Conservation (phyloP, 2,329 filamentous ascomycete species). For the Cladosporium sp. region DNA sequence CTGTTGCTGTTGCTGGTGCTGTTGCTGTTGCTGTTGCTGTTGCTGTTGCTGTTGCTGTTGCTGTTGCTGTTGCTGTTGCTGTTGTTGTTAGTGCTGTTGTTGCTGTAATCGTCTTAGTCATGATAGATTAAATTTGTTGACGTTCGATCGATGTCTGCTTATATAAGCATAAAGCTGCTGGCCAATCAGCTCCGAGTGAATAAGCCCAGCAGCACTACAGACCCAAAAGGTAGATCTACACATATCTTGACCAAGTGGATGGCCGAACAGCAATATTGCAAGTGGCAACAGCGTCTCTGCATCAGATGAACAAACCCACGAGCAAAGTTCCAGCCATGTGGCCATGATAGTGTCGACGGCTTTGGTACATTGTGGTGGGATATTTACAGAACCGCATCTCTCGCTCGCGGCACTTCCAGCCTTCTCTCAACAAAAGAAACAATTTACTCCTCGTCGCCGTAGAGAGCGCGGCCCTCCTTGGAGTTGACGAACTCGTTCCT, state of each 20-base stretch:
- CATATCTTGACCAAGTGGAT: background rate
- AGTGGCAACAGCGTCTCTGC: background rate
- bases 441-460: constrained; percentile 45
- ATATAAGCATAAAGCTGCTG: background rate
- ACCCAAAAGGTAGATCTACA: background rate
- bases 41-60: too few relatives aligned
- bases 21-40: too few relatives aligned
- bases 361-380: constrained; percentile 13
- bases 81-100: too few relatives aligned
- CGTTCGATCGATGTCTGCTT: background rate
- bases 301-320: background rate
- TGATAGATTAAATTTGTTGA: background rate
- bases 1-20: too few relatives aligned
- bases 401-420: constrained; percentile 13
- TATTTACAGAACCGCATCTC: constrained; percentile 14
- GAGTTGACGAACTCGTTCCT: constrained; percentile 83
- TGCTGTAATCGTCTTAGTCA: background rate
- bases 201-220: background rate
- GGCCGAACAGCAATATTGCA: background rate
- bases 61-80: too few relatives aligned
- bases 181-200: background rate
- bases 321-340: background rate
- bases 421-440: constrained; percentile 9
- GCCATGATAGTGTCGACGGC: constrained; percentile 6
- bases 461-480: constrained; percentile 66